Conservation (phyloP, 2,329 filamentous ascomycete species). For the Venturia carpophila region DNA sequence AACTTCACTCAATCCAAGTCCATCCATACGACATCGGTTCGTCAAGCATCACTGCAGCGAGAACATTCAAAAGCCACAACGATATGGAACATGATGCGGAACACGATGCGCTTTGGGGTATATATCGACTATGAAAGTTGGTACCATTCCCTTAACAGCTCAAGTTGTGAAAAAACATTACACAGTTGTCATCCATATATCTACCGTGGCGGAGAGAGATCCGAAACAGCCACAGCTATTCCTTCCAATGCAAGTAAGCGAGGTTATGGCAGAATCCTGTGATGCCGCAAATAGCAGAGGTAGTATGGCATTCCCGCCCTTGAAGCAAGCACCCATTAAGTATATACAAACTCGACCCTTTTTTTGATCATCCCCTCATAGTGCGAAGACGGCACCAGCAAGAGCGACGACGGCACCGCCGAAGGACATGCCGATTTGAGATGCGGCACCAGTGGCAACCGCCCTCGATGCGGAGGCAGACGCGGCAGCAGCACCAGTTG, state of each 20-base stretch:
- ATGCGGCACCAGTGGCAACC: constrained; percentile 3
- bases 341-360: not conserved
- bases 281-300: not conserved
- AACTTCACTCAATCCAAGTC: not conserved
- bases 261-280: not conserved
- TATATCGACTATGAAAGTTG: constrained; percentile 5
- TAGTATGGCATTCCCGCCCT: not conserved
- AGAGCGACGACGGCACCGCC: constrained; percentile 14
- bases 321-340: not conserved
- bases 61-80: not conserved
- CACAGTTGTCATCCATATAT: not conserved
- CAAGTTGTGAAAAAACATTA: constrained; percentile 9
- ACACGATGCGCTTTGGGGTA: constrained; percentile 10
- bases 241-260: not conserved
- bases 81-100: not conserved
- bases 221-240: not conserved
- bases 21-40: not conserved
- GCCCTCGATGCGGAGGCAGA: not conserved
- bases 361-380: constrained; percentile 10
- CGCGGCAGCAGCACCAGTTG: not conserved
- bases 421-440: constrained; percentile 4
- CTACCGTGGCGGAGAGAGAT: not conserved
- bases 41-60: not conserved
- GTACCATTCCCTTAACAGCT: not conserved
- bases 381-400: constrained; percentile 10